Base-by-base conservation (phyloP, 1,284 basidiomycete genomes). In the Heterobasidion parviporum region DNA sequence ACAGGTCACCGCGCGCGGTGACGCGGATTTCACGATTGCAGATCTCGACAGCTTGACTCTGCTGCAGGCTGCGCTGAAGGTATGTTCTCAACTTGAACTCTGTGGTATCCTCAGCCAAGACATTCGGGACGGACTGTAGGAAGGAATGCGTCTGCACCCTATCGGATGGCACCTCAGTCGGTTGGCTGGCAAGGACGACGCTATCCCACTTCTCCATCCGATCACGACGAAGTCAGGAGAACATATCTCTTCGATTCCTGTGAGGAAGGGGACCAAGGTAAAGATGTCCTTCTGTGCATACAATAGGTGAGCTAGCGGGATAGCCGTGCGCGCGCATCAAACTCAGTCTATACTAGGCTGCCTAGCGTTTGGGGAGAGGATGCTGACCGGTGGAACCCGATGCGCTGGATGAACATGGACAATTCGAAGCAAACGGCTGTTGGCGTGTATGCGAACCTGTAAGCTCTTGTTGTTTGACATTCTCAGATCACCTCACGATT, bases 31-130 rank as follows among this genome's bases (percentile, higher is more conserved):
- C 50, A 50, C 54, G 5, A 49, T 68, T 14, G 56, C 77, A 0
- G 85, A 80, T 63, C 74, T 87, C 18, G 80, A 86, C 59, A 78
- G 81, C 0, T 76, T 87, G n/a, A n/a, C 57, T 60, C 62, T 54
- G 59, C 64, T 56, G 64, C 64, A 58, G 61, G 64, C 64, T 60
- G 52, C 52, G 56, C 53, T 45, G 6, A 57, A 59, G 54, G 56
- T 58, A 36, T 26, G 12, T 41, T 18, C 48, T 33, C 18, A 12
- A 36, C 20, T 2, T 18, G 9, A 8, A 9, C 15, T 9, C 15
- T 18, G 4, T 12, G 15, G 7, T 6, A 20, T 0, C 16, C 44
- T 46, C 18, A 6, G 4, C 10, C 34, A 50, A 9, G 14, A 50
- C 34, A 6, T 26, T 9, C 34, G 49, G 10, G 20, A 2, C 6